Evolutionary conservation across 1,284 basidiomycete genomes (phyloP), one percentile per base, ranked within the genome.

Genomic region (Moesziomyces antarcticus): DNA sequence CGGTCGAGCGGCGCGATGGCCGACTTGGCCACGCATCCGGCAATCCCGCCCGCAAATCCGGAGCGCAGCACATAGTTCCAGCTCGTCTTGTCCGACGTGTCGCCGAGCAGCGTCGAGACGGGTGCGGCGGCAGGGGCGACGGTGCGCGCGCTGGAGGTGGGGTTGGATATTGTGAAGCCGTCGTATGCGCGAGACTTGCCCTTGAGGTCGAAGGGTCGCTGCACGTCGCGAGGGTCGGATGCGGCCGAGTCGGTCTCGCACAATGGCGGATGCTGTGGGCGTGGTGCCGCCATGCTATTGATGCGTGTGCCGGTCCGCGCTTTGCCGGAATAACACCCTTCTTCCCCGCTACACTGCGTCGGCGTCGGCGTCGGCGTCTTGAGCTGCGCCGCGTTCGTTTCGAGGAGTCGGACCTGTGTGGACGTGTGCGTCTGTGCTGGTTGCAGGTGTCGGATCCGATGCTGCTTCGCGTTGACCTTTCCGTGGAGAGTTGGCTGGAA

Each of bases 1-100:
- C 97, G 88, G 84, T 99, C 97, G 27, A 99, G 88, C 1, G 97
- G 97, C 22, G 97, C 97, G 57, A 99, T 94, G 21, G 92, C 91
- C 9, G 97, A 96, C 86, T 99, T 99, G 50, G 95, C 95, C 63
- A 95, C 89, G 85, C 95, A 97, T 61, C 94, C 95, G 30, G 95
- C 94, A 55, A 96, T 86, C 41, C 95, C 95, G 58, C 95, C 95
- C 33, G 94, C 94, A 50, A 97, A 84, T 47, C 94, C 93, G 47
- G 91, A 92, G 77, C 91, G 90, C 71, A 92, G 80, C 71, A 91
- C 88, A 86, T 91, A 93, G 83, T 91, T 88, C 82, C 92, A 88
- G 81, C 87, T 90, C 82, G 80, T 88, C 85, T 85, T 83, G 88
- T 89, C 90, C 86, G 72, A 50, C 1, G 58, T 50, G 21, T 54